phyloP scores from a whole-genome alignment of 2,329 filamentous ascomycete genomes.

The Penicillium sp. region DNA sequence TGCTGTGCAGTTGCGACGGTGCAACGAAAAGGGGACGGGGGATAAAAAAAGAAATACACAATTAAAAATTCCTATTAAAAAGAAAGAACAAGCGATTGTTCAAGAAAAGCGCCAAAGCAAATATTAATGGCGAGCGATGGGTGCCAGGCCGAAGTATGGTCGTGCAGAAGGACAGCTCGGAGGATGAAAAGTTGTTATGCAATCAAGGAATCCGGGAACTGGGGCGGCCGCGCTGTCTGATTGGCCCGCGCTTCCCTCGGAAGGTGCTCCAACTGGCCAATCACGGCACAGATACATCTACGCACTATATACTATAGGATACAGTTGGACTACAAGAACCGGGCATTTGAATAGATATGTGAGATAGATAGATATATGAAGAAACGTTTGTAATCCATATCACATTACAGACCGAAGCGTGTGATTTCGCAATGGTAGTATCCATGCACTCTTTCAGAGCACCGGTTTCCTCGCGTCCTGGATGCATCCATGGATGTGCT shows the following conservation, averaged over 20 bases:
- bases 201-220: constrained; percentile 4
- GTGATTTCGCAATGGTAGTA: neutral
- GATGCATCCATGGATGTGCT: neutral
- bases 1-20: neutral
- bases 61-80: constrained; percentile 10
- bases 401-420: neutral
- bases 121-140: constrained; percentile 8
- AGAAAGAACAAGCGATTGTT: neutral
- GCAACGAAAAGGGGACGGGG: neutral
- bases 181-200: constrained; percentile 10
- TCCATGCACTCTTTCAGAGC: neutral
- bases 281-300: neutral
- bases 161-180: neutral
- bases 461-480: neutral
- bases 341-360: too few species aligned
- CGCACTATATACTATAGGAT: too few species aligned
- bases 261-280: neutral
- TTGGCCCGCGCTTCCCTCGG: neutral
- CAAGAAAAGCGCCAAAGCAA: neutral
- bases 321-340: too few species aligned
- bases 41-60: neutral
- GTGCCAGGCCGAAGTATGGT: neutral
- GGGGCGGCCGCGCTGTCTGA: neutral
- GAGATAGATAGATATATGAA: too few species aligned
- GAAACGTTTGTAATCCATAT: neutral